phyloP scores from a whole-genome alignment of 1,284 basidiomycete genomes.

The Erythrobasidium hasegawianum region DNA sequence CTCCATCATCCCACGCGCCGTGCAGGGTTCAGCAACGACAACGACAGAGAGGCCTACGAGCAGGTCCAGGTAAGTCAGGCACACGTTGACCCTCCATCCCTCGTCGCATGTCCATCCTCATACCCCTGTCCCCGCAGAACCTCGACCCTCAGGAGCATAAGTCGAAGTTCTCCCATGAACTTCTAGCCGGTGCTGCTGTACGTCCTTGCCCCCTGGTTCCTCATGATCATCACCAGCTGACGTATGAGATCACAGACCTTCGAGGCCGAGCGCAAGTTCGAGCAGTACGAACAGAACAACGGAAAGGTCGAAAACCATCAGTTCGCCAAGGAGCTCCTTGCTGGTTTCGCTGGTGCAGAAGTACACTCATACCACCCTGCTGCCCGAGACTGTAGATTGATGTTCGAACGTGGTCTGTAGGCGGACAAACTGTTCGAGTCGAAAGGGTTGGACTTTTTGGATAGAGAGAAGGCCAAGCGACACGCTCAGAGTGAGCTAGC shows the following conservation, averaged over 20 bases:
- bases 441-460: conserved; percentile 56
- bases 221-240: too few relatives aligned
- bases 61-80: neutral
- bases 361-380: conserved; percentile 27
- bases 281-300: conserved; percentile 54
- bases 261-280: conserved; percentile 48
- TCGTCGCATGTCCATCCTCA: neutral
- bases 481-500: neutral
- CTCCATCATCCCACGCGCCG: too few relatives aligned
- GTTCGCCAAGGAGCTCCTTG: conserved; percentile 53
- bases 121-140: conserved; percentile 2
- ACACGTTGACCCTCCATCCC: neutral
- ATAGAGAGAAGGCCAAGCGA: conserved; percentile 47
- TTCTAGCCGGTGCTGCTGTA: conserved; percentile 1
- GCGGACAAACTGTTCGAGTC: conserved; percentile 52
- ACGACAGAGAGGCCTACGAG: conserved; percentile 3
- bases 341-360: conserved; percentile 53
- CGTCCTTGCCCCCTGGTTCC: too few relatives aligned
- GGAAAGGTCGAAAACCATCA: conserved; percentile 54
- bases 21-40: neutral
- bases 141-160: neutral
- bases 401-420: neutral
- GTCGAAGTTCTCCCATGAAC: neutral
- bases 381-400: neutral
- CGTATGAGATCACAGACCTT: too few relatives aligned